Evolutionary conservation across 2,329 filamentous ascomycete genomes (phyloP).

Genomic region (Cephalotrichum gorgonifer): DNA sequence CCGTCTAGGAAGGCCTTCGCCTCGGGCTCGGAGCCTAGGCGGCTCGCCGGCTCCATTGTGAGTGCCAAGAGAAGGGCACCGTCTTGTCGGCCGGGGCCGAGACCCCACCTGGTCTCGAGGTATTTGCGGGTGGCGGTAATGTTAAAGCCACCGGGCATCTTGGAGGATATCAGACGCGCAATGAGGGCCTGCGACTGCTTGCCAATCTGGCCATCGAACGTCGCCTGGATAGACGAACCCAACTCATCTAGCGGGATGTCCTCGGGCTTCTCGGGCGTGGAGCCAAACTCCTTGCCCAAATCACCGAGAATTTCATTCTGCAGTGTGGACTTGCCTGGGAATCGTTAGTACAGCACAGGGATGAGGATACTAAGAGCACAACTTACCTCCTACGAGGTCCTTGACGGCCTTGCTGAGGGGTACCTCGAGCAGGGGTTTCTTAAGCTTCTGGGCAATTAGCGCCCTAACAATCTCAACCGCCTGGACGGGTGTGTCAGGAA

Average conservation of each 20-base stretch:
- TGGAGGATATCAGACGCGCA: conserved; percentile 90
- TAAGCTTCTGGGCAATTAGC: conserved; percentile 92
- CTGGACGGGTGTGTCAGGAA: conserved; percentile 77
- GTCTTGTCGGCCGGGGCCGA: conserved; percentile 80
- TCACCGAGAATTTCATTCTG: conserved; percentile 99
- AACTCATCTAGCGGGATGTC: conserved; percentile 94
- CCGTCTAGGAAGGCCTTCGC: conserved; percentile 89
- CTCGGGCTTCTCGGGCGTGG: conserved; percentile 96
- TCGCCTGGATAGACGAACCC: conserved; percentile 89
- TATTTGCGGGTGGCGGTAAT: conserved; percentile 95
- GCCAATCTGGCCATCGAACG: conserved; percentile 96
- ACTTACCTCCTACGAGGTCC: conserved; percentile 89
- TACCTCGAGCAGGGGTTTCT: conserved; percentile 83
- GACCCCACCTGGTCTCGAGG: conserved; percentile 85
- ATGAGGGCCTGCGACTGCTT: conserved; percentile 93
- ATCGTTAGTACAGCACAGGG: not conserved
- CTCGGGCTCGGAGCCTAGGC: conserved; percentile 80
- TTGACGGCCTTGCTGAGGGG: conserved; percentile 96
- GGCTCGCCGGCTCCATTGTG: conserved; percentile 83
- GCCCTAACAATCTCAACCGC: conserved; percentile 84
- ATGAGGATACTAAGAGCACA: conserved; percentile 8
- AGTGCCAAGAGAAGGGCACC: conserved; percentile 79
- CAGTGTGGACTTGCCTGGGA: conserved; percentile 84
- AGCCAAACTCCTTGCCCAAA: conserved; percentile 95
- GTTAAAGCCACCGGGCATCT: conserved; percentile 99